A percentile compares a stretch with the other conserved stretches of the same genome.
Conservation (phyloP, 1,139 yeast genomes). For the Nakaseomyces glabratus region DNA sequence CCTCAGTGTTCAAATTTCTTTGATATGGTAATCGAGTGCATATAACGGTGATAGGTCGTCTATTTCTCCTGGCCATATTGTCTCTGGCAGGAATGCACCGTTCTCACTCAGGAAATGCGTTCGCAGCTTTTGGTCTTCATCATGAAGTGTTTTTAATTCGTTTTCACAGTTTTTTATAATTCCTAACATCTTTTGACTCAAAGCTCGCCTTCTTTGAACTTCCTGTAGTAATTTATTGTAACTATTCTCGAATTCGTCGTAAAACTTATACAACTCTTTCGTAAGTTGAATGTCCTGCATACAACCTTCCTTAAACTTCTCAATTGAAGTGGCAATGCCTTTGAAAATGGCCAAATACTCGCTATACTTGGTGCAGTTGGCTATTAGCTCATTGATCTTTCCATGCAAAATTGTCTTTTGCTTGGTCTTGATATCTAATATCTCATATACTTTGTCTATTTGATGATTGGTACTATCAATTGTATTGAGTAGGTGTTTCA, state of each 20-base stretch:
- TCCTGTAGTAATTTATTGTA: constrained; percentile 45
- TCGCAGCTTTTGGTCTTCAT: constrained; percentile 37
- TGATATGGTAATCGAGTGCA: constrained; percentile 19
- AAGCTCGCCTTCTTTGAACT: constrained; percentile 38
- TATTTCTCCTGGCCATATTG: constrained; percentile 40
- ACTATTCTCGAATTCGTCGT: constrained; percentile 39
- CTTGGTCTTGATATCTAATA: constrained; percentile 11
- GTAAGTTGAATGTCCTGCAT: constrained; percentile 26
- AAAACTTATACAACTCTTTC: constrained; percentile 38
- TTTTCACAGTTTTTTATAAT: constrained; percentile 36
- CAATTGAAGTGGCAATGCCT: constrained; percentile 21
- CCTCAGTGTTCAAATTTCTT: constrained; percentile 13
- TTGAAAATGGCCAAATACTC: constrained; percentile 22
- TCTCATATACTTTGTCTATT: constrained; percentile 26
- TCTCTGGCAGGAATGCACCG: constrained; percentile 47
- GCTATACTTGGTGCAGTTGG: constrained; percentile 23
- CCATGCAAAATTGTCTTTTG: constrained; percentile 21
- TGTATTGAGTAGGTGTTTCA: constrained; percentile 30
- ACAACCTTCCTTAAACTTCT: constrained; percentile 22
- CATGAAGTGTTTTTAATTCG: constrained; percentile 32
- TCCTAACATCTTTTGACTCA: constrained; percentile 35
- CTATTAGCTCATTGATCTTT: constrained; percentile 23
- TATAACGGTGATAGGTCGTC: constrained; percentile 28
- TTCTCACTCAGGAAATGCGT: constrained; percentile 36
- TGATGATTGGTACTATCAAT: constrained; percentile 27